Conservation (phyloP, 495 filamentous ascomycete genomes). For the Barbatosphaeria neglecta region DNA sequence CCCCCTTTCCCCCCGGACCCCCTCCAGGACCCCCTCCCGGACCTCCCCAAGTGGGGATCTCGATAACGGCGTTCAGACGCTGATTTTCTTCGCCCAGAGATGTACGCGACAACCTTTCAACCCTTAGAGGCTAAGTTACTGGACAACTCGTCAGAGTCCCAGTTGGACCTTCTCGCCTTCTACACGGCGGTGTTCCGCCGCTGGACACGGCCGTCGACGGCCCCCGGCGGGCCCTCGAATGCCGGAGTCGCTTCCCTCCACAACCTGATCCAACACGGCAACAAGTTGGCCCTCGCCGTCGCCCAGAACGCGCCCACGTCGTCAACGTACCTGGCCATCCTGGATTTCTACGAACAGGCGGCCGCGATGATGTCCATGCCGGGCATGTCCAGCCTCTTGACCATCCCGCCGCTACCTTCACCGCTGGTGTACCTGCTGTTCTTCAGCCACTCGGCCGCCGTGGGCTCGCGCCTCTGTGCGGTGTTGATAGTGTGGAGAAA, state of each 20-base stretch:
- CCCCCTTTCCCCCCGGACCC: too few species aligned
- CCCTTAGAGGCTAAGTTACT: conserved; percentile 50
- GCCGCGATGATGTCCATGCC: conserved; percentile 45
- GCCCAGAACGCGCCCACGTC: conserved; percentile 34
- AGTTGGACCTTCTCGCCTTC: conserved; percentile 49
- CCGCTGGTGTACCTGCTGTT: conserved; percentile 58
- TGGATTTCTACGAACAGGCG: conserved; percentile 57
- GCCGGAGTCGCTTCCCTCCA: conserved; percentile 25
- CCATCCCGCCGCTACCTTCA: conserved; percentile 55
- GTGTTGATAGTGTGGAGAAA: conserved; percentile 60
- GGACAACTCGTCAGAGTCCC: conserved; percentile 35
- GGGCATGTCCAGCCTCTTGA: conserved; percentile 35
- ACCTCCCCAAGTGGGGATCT: too few species aligned
- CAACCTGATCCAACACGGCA: conserved; percentile 44
- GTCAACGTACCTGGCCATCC: conserved; percentile 37
- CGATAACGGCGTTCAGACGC: too few species aligned
- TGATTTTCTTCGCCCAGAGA: conserved; percentile 26
- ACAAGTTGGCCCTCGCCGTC: conserved; percentile 50
- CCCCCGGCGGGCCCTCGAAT: conserved; percentile 10
- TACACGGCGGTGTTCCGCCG: conserved; percentile 58
- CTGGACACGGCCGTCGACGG: conserved; percentile 47
- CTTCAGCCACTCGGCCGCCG: conserved; percentile 49
- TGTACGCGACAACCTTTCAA: conserved; percentile 36
- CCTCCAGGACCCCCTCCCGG: too few species aligned
- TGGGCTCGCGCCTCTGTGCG: conserved; percentile 59